A percentile compares a stretch with the other conserved stretches of the same genome.
These are phyloP conservation scores for Daldinia eschscholtzii DNA, from an alignment of 2,329 filamentous ascomycete species.

Conservation along the genomic window DNA sequence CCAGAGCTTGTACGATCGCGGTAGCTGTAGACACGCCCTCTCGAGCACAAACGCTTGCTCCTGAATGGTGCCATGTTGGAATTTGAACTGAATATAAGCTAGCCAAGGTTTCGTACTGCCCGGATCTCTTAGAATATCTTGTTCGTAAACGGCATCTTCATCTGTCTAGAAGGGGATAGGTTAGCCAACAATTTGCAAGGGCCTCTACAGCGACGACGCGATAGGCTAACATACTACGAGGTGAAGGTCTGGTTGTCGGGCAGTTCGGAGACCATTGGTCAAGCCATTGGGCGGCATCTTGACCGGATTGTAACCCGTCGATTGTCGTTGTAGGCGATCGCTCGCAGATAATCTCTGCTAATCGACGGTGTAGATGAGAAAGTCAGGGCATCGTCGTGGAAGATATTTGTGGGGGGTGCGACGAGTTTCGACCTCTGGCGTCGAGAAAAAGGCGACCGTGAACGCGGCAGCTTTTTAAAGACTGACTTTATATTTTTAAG, in stretches of 20 bases:
- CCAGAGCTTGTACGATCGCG: conserved; percentile 98
- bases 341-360: conserved; percentile 43
- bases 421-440: conserved; percentile 27
- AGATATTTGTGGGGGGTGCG: conserved; percentile 11
- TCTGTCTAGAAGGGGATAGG: conserved; percentile 68
- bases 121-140: conserved; percentile 89
- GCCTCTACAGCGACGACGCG: background rate
- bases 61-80: conserved; percentile 83
- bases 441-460: conserved; percentile 27
- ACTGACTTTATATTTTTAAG: conserved; percentile 6
- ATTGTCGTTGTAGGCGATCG: conserved; percentile 44
- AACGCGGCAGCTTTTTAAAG: conserved; percentile 13
- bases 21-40: conserved; percentile 88
- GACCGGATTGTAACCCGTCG: conserved; percentile 34
- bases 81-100: conserved; percentile 91
- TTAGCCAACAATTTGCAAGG: conserved; percentile 41
- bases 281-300: conserved; percentile 53
- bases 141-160: conserved; percentile 95
- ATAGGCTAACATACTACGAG: conserved; percentile 58
- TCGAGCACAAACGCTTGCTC: conserved; percentile 92
- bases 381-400: conserved; percentile 43
- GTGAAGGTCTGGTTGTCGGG: conserved; percentile 61
- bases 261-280: conserved; percentile 49
- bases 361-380: conserved; percentile 35
- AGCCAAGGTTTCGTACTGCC: conserved; percentile 95